Conservation (phyloP, 2,329 filamentous ascomycete genomes). For the Colletotrichum liaoningense region DNA sequence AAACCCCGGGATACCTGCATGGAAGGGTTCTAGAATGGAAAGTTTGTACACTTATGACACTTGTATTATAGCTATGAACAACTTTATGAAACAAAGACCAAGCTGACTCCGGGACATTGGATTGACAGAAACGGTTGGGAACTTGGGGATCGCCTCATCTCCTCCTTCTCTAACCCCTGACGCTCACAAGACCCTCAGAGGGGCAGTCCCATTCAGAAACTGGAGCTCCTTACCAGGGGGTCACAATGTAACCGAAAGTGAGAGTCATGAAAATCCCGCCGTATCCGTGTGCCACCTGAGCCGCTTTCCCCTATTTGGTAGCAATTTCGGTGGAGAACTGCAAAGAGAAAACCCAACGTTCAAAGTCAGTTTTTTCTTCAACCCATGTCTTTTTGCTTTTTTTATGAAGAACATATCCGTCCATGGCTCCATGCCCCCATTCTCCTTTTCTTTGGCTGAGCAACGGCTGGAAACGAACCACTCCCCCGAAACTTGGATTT, state of each 20-base stretch:
- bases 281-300: conserved; percentile 30
- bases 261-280: conserved; percentile 9
- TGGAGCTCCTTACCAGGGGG: background rate
- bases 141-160: background rate
- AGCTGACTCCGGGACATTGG: background rate
- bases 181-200: background rate
- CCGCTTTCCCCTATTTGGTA: conserved; percentile 20
- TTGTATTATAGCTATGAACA: background rate
- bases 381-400: background rate
- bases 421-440: background rate
- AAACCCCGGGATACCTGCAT: background rate
- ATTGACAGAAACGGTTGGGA: background rate
- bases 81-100: background rate
- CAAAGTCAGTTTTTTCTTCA: background rate
- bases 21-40: background rate
- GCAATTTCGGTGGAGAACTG: conserved; percentile 29
- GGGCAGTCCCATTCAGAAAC: background rate
- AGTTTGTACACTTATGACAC: background rate
- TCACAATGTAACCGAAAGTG: conserved; percentile 23
- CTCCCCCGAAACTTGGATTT: background rate
- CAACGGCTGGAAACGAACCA: conserved; percentile 24
- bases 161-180: background rate
- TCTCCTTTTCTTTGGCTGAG: conserved; percentile 26
- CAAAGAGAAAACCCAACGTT: background rate
- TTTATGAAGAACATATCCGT: background rate